Percentiles rank a stretch among this genome's conserved stretches.
Evolutionary conservation across 2,329 filamentous ascomycete species (phyloP).

Genomic region (Ophiostoma novo-ulmi): DNA sequence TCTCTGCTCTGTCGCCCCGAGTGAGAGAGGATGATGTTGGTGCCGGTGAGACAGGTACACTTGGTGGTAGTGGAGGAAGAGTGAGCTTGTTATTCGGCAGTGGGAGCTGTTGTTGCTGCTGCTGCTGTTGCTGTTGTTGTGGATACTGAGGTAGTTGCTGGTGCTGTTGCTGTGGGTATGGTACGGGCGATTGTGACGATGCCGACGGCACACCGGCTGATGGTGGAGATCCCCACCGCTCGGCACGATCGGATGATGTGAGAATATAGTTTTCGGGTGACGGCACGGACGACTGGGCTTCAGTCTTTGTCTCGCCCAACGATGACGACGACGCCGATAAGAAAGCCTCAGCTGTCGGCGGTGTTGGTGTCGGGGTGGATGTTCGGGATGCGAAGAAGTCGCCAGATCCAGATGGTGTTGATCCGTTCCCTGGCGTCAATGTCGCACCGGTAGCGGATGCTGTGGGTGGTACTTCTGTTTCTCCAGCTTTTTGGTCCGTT

Average conservation of each 20-base stretch:
- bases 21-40: neutral
- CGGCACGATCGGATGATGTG: neutral
- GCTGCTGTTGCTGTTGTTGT: conserved; percentile 4
- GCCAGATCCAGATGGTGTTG: neutral
- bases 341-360: neutral
- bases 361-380: conserved; percentile 5
- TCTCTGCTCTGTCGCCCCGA: neutral
- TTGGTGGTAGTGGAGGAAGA: conserved; percentile 5
- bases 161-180: neutral
- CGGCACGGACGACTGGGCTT: neutral
- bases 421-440: neutral
- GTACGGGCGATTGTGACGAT: neutral
- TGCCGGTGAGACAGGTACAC: conserved; percentile 3
- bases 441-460: neutral
- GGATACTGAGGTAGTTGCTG: neutral
- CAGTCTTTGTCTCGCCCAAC: neutral
- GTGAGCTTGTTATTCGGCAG: neutral
- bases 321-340: neutral
- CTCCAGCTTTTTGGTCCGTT: neutral
- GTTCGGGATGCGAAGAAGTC: neutral
- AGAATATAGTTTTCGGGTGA: conserved; percentile 20
- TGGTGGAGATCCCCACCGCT: conserved; percentile 15
- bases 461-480: neutral
- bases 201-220: neutral
- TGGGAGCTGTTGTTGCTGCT: conserved; percentile 7